These are phyloP conservation scores for Yarrowia deformans DNA, from an alignment of 805 yeast genomes.

Conservation along the genomic window DNA sequence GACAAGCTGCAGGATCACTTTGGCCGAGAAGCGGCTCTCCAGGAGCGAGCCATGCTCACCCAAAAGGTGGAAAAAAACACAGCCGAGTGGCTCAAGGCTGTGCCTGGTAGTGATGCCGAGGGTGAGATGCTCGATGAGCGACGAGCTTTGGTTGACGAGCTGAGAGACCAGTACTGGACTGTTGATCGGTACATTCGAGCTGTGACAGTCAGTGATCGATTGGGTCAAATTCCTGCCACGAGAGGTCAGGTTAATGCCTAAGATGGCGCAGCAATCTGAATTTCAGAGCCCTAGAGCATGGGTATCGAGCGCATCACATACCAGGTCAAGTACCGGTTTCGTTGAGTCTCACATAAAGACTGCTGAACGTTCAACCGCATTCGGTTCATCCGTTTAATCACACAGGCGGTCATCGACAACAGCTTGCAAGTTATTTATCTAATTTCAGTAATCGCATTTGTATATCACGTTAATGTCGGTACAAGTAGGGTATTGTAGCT, in stretches of 20 bases:
- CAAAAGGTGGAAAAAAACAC: conserved; percentile 27
- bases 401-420: no score
- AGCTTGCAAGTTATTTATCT: conserved; percentile 17
- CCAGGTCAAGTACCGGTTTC: no score
- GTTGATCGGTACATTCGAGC: conserved; percentile 24
- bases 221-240: conserved; percentile 28
- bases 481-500: no score
- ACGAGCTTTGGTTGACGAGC: not conserved
- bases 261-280: not conserved
- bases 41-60: conserved; percentile 19
- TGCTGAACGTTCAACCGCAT: no score
- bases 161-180: conserved; percentile 31
- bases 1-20: conserved; percentile 43
- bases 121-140: conserved; percentile 11
- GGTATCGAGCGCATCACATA: no score
- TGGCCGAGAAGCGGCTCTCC: conserved; percentile 24
- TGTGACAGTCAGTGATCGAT: conserved; percentile 4
- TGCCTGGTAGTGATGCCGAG: conserved; percentile 9
- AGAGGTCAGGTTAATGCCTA: not conserved
- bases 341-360: no score
- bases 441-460: conserved; percentile 25
- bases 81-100: conserved; percentile 7
- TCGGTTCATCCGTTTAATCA: no score
- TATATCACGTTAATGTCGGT: not conserved
- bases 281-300: not conserved